These are phyloP conservation scores for Glebionis coronaria DNA, from an alignment of 129 eudicot genomes.

Conservation along the genomic window DNA sequence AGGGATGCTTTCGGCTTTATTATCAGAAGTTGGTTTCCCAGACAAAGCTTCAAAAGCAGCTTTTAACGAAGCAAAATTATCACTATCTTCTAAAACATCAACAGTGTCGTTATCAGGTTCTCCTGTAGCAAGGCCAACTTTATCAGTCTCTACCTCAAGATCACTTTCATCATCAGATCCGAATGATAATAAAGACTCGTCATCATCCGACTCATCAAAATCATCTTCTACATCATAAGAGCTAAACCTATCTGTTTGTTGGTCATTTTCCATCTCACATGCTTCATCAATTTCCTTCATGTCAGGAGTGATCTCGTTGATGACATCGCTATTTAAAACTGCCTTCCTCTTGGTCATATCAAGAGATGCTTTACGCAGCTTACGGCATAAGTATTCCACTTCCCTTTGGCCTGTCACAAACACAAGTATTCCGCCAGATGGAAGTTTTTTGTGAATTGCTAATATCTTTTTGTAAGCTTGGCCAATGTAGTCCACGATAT, in stretches of 20 bases:
- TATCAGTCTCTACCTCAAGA: constrained; percentile 41
- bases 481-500: constrained; percentile 80
- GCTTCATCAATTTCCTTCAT: constrained; percentile 82
- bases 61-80: constrained; percentile 58
- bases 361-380: constrained; percentile 70
- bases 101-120: constrained; percentile 21
- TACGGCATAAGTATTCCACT: constrained; percentile 76
- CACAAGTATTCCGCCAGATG: constrained; percentile 95
- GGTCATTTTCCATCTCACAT: constrained; percentile 50
- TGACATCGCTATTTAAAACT: constrained; percentile 24
- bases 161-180: constrained; percentile 73
- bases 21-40: constrained; percentile 27
- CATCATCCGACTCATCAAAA: constrained; percentile 43
- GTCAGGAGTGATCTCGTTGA: constrained; percentile 35
- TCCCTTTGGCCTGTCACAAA: constrained; percentile 96
- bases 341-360: constrained; percentile 37
- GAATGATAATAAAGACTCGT: constrained; percentile 31
- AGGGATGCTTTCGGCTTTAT: constrained; percentile 20
- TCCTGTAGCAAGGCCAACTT: constrained; percentile 24
- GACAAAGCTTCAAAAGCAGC: constrained; percentile 83
- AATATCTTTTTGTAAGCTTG: constrained; percentile 88
- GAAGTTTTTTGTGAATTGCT: constrained; percentile 84
- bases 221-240: constrained; percentile 37
- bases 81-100: constrained; percentile 41
- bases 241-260: constrained; percentile 60